Evolutionary conservation across 83 land plant species (phyloP), one percentile per base, ranked within the genome.

Genomic region (Picea abies): DNA sequence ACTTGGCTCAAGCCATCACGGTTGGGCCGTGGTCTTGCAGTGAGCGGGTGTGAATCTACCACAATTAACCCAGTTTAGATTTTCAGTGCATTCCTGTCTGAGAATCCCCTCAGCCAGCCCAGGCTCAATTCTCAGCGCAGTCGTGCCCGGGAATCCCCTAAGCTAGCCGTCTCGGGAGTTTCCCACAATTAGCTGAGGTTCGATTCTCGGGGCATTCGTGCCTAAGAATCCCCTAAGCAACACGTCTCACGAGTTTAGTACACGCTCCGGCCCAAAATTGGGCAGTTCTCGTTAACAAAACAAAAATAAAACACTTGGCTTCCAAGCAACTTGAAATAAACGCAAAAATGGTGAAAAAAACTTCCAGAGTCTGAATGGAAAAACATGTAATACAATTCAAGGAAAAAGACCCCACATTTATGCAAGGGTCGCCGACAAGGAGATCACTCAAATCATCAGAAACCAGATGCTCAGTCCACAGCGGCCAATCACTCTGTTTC

Each of bases 371-470:
- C 4, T 4, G 35, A 25, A 68, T 68, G 5, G 29, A 29, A 67
- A 25, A 67, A 69, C 35, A 17, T 5, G 37, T 69, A 20, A 4
- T 15, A 69, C 35, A 69, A 39, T 69, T 35, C 73, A 6, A 63
- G 66, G 19, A 69, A 32, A 69, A 69, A 16, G 4, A 49, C 52
- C 73, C 73, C 17, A 69, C 73, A 69, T 69, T 69, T 20, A 69
- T 32, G 37, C 17, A 37, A 2, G 73, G 39, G 19, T 69, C 39
- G 20, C 44, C 44, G 37, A 69, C 73, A 16, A 69, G 73, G 8
- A 69, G 44, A 39, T 69, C 73, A 8, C 73, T 69, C 73, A 37
- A 69, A 69, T 69, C 73, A 16, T 69, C 73, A 35, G 41, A 35
- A 69, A 2, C 73, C 29, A 69, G 19, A 37, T 69, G 73, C 44